These are phyloP conservation scores for Capsicum pubescens DNA, from an alignment of 257 asterid genomes.

Conservation along the genomic window DNA sequence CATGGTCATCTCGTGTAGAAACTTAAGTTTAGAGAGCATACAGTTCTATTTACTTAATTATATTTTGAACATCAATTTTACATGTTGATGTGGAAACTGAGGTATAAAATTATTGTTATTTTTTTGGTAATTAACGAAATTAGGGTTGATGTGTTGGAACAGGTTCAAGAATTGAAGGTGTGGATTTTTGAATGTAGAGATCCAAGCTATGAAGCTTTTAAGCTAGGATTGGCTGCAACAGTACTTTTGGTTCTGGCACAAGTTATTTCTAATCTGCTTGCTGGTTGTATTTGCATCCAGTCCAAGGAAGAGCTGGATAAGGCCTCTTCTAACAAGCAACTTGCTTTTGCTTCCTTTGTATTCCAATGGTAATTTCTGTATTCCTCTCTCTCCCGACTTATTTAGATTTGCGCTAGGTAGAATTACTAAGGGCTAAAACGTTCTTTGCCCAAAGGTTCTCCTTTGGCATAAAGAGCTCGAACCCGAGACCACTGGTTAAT, in stretches of 20 bases:
- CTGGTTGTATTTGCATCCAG: slow-evolving; percentile 69
- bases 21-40: background rate
- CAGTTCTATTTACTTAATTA: background rate
- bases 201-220: slow-evolving; percentile 80
- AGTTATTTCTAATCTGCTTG: slow-evolving; percentile 51
- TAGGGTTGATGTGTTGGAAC: slow-evolving; percentile 17
- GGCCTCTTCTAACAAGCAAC: slow-evolving; percentile 73
- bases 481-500: background rate
- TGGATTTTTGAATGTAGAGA: slow-evolving; percentile 85
- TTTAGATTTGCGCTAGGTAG: background rate
- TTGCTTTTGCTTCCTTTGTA: slow-evolving; percentile 73
- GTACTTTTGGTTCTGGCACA: slow-evolving; percentile 70
- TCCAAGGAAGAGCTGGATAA: slow-evolving; percentile 69
- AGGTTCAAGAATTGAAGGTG: slow-evolving; percentile 58
- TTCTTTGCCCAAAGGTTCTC: background rate
- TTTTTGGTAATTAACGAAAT: background rate
- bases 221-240: slow-evolving; percentile 73
- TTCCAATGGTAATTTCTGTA: slow-evolving; percentile 60
- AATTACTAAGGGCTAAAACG: background rate
- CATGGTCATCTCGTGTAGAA: background rate
- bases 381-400: background rate
- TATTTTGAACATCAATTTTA: background rate
- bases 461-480: background rate
- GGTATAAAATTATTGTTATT: background rate
- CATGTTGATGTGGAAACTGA: background rate